Conservation (phyloP, 2,329 filamentous ascomycete species). For the Coniochaeta sp. region DNA sequence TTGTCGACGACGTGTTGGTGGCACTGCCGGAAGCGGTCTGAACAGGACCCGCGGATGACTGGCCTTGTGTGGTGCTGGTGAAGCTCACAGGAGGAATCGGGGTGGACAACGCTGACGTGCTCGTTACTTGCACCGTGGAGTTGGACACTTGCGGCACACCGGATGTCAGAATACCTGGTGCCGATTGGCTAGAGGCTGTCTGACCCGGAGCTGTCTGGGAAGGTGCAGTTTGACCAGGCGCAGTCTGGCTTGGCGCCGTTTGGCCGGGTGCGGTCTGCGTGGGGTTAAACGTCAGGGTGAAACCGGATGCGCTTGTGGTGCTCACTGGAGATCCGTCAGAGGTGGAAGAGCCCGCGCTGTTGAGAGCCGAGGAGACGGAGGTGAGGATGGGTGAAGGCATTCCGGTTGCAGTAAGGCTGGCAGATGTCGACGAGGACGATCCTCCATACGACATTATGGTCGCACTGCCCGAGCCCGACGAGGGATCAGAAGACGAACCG, state of each 20-base stretch:
- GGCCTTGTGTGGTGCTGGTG: neutral
- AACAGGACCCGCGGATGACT: neutral
- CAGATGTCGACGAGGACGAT: neutral
- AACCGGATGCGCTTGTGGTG: neutral
- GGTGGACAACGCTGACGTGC: neutral
- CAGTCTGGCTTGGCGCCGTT: neutral
- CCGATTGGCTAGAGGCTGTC: neutral
- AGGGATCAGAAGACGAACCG: neutral
- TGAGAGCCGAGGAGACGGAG: neutral
- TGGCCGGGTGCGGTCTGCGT: slow-evolving; percentile 1
- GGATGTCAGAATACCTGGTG: neutral
- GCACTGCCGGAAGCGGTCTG: neutral
- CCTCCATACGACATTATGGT: neutral
- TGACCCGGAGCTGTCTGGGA: neutral
- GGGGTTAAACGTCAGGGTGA: neutral
- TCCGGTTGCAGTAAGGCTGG: neutral
- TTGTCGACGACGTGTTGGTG: neutral
- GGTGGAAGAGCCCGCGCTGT: neutral
- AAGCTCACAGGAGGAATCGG: neutral
- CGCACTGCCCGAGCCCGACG: neutral
- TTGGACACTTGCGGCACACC: neutral
- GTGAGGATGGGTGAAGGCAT: neutral
- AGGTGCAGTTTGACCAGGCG: slow-evolving; percentile 2
- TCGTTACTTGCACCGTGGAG: neutral
- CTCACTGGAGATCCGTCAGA: neutral